Evolutionary conservation across 2,329 filamentous ascomycete genomes (phyloP).

Genomic region (Aureobasidium sp.): DNA sequence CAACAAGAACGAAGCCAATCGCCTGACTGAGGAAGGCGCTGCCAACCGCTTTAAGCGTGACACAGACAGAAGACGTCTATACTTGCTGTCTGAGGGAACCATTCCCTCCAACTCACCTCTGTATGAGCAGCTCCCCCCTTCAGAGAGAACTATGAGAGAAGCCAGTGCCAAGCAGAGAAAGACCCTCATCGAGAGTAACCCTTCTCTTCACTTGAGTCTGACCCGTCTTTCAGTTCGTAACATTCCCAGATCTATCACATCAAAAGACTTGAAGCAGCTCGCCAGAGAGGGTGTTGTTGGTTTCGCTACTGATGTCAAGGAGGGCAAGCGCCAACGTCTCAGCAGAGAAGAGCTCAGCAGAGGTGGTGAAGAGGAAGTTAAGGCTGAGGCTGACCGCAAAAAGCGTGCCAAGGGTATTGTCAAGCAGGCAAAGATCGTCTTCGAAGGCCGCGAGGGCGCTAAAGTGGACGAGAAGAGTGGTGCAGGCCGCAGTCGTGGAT

Average conservation of each 20-base stretch:
- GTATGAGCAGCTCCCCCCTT: conserved; percentile 64
- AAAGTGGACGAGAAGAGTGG: conserved; percentile 73
- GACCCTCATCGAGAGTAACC: conserved; percentile 84
- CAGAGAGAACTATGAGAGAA: conserved; percentile 82
- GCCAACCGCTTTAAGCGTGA: conserved; percentile 57
- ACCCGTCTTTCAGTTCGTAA: conserved; percentile 89
- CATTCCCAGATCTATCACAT: conserved; percentile 70
- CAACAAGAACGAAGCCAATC: conserved; percentile 68
- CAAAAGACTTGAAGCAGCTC: conserved; percentile 84
- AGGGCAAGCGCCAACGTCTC: conserved; percentile 63
- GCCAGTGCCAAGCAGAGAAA: conserved; percentile 80
- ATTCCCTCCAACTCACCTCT: conserved; percentile 70
- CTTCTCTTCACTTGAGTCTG: conserved; percentile 76
- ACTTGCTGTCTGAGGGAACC: conserved; percentile 77
- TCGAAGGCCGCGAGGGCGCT: conserved; percentile 75
- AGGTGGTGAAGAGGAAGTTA: conserved; percentile 69
- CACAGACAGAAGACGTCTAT: conserved; percentile 84
- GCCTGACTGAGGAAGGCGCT: conserved; percentile 61
- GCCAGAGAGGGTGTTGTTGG: conserved; percentile 89
- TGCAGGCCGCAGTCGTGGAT: conserved; percentile 78
- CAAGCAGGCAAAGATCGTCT: conserved; percentile 88
- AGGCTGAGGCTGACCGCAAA: conserved; percentile 72
- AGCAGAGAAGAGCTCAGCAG: conserved; percentile 84
- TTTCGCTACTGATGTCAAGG: conserved; percentile 84
- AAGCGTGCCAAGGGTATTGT: conserved; percentile 80